Evolutionary conservation across 177 flowering plant species (phyloP).

Genomic region (Vitis hybrid): DNA sequence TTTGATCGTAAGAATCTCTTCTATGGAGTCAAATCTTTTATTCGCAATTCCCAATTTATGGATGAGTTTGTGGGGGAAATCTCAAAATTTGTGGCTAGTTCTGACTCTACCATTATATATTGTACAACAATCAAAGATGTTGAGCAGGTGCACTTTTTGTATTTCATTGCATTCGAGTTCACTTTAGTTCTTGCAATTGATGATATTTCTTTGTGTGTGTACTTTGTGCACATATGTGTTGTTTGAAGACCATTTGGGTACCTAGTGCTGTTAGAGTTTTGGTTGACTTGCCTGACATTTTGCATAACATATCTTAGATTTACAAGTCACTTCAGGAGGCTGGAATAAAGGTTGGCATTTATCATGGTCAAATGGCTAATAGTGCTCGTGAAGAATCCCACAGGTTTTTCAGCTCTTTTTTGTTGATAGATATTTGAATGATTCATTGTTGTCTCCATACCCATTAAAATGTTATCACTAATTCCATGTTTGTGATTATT

Average conservation of each 20-base stretch:
- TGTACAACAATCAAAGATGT: conserved; percentile 65
- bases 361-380: conserved; percentile 63
- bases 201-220: not conserved
- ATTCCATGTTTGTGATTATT: too few species aligned
- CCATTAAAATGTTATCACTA: too few species aligned
- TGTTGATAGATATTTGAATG: not conserved
- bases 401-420: conserved; percentile 34
- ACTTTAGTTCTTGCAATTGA: not conserved
- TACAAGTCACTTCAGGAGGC: conserved; percentile 39
- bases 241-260: not conserved
- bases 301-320: conserved; percentile 25
- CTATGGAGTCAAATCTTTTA: conserved; percentile 50
- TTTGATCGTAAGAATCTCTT: conserved; percentile 64
- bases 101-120: conserved; percentile 56
- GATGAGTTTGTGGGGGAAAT: conserved; percentile 52
- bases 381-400: conserved; percentile 56
- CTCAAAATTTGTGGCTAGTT: conserved; percentile 30
- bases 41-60: conserved; percentile 30
- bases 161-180: not conserved
- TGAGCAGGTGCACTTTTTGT: conserved; percentile 41
- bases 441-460: not conserved
- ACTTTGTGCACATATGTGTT: too few species aligned
- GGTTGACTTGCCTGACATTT: not conserved
- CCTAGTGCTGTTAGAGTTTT: not conserved
- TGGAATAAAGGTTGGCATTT: conserved; percentile 55